Base-by-base conservation (phyloP, 257 asterid genomes). In the Primulina huaijiensis region DNA sequence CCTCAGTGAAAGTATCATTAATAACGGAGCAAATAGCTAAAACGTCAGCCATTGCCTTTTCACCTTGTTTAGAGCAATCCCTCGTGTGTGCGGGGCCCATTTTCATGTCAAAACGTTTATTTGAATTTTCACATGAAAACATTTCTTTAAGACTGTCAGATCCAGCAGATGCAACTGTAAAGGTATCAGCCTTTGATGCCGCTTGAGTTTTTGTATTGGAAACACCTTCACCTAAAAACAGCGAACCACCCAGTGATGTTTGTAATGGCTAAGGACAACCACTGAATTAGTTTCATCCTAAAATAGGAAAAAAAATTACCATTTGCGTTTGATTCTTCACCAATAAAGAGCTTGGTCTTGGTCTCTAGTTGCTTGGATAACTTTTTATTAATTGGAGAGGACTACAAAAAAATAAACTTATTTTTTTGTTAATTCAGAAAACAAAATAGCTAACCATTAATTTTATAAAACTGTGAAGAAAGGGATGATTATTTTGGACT, bases 181-280 rank as follows among this genome's bases (percentile, higher is more conserved):
- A 70, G 57, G 67, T 65, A 69, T 73, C 64, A 53, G 72, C 74
- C 71, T 46, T 72, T 50, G 64, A 60, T 46, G 70, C 70, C 38
- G 52, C n/a, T 20, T 7, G 33, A 27, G 7, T 10, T 56, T 70
- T 71, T 2, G 25, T 21, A 38, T 4, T 69, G 12, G 7, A 57
- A 57, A 67, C 58, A 67, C 55, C 72, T 35, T 37, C 33, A 71
- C 70, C 80, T 80, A 17, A 64, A 69, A 77, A 33, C 75, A 74
- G 33, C 8, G 12, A 62, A 19, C 60, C 30, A 61, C 9, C 33
- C 70, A 3, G 65, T 63, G 35, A 31, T 67, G 12, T 21, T 56
- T 9, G 57, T 50, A 5, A 17, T 50, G 20, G 10, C n/a, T 6
- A 72, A 62, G 0, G 52, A 58, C 60, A 59, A 25, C 19, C 38